Evolutionary conservation across 108 stramenopile genomes (phyloP).

Genomic region (Aurantiochytrium sp.): DNA sequence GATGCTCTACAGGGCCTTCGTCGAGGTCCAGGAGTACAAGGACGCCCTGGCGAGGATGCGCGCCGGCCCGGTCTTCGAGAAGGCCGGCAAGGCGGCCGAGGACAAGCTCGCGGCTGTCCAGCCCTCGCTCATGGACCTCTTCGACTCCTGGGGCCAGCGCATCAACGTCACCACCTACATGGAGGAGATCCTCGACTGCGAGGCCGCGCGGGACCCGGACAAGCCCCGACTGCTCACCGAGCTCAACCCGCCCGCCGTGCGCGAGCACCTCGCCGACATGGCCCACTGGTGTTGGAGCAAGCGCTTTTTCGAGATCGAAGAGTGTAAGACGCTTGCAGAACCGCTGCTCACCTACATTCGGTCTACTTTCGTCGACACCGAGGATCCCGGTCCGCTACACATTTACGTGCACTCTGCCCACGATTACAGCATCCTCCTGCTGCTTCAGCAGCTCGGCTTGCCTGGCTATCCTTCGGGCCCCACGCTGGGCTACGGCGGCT

Average conservation of each 20-base stretch:
- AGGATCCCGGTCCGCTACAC: not conserved
- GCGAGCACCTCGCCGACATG: not conserved
- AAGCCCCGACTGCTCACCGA: not conserved
- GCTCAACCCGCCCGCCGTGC: not conserved
- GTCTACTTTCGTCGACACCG: not conserved
- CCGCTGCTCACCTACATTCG: not conserved
- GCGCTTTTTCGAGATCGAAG: not conserved
- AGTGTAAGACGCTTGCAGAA: not conserved
- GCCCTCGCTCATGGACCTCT: not conserved
- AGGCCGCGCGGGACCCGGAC: not conserved
- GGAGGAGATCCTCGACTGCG: not conserved
- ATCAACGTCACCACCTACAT: not conserved
- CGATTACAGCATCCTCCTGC: not conserved
- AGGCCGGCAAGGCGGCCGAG: not conserved
- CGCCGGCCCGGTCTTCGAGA: not conserved
- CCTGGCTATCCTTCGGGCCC: not conserved
- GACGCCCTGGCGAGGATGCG: not conserved
- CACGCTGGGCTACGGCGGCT: not conserved
- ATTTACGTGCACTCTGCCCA: not conserved
- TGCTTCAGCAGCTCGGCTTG: not conserved
- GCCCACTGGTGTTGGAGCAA: constrained; percentile 1
- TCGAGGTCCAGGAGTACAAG: not conserved
- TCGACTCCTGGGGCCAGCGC: not conserved
- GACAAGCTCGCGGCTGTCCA: not conserved
- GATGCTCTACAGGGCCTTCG: not conserved